A percentile compares a stretch with the other conserved stretches of the same genome.
Evolutionary conservation across 1,284 basidiomycete genomes (phyloP).

Genomic region (Blastosporella zonata): DNA sequence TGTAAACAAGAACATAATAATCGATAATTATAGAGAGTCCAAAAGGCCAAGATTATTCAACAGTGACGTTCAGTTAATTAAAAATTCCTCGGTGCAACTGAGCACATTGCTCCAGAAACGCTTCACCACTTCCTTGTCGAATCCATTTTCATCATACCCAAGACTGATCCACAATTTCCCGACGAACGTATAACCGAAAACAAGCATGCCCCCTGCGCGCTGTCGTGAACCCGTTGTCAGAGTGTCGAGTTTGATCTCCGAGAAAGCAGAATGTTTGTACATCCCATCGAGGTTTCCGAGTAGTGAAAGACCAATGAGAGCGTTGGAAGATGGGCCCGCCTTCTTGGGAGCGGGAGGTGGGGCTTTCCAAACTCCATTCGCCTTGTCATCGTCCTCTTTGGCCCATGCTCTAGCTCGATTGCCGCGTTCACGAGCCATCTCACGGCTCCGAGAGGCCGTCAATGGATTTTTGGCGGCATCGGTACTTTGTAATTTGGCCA

Average conservation of each 20-base stretch:
- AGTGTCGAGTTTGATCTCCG: slow-evolving; percentile 54
- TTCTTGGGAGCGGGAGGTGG: slow-evolving; percentile 27
- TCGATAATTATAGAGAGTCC: no score
- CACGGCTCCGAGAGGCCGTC: slow-evolving; percentile 53
- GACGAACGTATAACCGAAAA: slow-evolving; percentile 76
- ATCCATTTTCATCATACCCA: slow-evolving; percentile 74
- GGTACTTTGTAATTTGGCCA: slow-evolving; percentile 64
- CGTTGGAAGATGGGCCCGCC: slow-evolving; percentile 43
- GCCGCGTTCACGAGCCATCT: slow-evolving; percentile 65
- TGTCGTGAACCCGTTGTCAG: slow-evolving; percentile 79
- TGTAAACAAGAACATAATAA: no score
- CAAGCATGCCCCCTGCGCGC: slow-evolving; percentile 64
- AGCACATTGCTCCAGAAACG: slow-evolving; percentile 55
- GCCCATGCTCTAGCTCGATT: slow-evolving; percentile 61
- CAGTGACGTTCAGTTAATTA: slow-evolving; percentile 17
- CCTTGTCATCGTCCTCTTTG: slow-evolving; percentile 67
- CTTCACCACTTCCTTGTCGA: slow-evolving; percentile 55
- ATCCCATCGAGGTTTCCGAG: slow-evolving; percentile 77
- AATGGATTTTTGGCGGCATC: slow-evolving; percentile 59
- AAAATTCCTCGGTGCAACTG: slow-evolving; percentile 49
- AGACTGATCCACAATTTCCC: slow-evolving; percentile 72
- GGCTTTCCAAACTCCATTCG: slow-evolving; percentile 39
- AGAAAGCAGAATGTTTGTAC: slow-evolving; percentile 64
- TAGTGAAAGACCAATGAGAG: slow-evolving; percentile 72
- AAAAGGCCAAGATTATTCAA: no score